A percentile compares a stretch with the other conserved stretches of the same genome.
phyloP scores from a whole-genome alignment of 192 early-diverging fungal genomes.

The Gigaspora rosea region DNA sequence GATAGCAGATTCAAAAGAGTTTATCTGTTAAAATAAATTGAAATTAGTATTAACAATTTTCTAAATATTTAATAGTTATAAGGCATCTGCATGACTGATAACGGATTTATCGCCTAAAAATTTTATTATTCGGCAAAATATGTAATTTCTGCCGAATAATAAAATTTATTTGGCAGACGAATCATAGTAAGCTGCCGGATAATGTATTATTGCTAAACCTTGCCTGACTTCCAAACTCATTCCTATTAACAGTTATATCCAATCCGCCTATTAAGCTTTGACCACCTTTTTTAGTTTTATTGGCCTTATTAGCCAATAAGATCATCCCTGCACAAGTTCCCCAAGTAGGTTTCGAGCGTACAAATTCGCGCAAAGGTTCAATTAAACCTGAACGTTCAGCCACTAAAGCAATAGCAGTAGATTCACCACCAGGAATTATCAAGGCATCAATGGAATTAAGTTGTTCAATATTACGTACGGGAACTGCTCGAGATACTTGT shows the following conservation, averaged over 20 bases:
- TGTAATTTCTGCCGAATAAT: too few species aligned
- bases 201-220: background rate
- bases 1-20: conserved; percentile 83
- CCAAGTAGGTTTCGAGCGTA: conserved; percentile 77
- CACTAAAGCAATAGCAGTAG: conserved; percentile 90
- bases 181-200: too few species aligned
- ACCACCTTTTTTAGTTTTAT: conserved; percentile 79
- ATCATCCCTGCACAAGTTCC: conserved; percentile 98
- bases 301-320: conserved; percentile 76
- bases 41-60: background rate
- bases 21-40: conserved; percentile 42
- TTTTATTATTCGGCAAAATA: too few species aligned
- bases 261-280: conserved; percentile 85
- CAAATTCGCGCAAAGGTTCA: conserved; percentile 78
- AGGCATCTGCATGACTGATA: too few species aligned
- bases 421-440: conserved; percentile 95
- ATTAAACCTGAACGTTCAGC: conserved; percentile 84
- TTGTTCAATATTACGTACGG: conserved; percentile 73
- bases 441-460: conserved; percentile 79
- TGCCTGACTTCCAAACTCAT: conserved; percentile 90
- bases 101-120: background rate
- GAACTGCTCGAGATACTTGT: conserved; percentile 52
- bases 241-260: conserved; percentile 82
- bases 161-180: too few species aligned
- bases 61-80: background rate